Conservation (phyloP, 495 filamentous ascomycete species). For the Aspergillus mulundensis region DNA sequence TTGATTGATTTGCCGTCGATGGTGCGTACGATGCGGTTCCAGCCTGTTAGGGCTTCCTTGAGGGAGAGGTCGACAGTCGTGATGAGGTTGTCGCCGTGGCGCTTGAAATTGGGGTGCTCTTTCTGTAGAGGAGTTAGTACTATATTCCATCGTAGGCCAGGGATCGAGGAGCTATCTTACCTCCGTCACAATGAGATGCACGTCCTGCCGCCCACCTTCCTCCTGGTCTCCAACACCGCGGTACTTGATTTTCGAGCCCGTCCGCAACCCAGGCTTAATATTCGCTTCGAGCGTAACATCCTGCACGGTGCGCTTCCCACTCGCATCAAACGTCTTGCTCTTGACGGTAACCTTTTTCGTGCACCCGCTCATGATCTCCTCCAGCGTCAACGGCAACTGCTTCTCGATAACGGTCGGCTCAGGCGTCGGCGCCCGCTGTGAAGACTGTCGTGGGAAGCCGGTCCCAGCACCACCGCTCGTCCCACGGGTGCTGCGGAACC, state of each 20-base stretch:
- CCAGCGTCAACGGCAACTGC: constrained; percentile 72
- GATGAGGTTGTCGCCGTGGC: constrained; percentile 81
- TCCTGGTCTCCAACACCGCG: constrained; percentile 94
- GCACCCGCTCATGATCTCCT: constrained; percentile 79
- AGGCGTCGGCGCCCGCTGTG: constrained; percentile 56
- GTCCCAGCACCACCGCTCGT: constrained; percentile 34
- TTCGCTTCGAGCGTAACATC: constrained; percentile 89
- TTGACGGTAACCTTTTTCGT: constrained; percentile 98
- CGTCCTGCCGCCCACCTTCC: constrained; percentile 93
- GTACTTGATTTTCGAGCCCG: constrained; percentile 96
- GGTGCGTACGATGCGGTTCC: constrained; percentile 84
- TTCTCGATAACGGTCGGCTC: constrained; percentile 90
- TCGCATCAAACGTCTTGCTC: constrained; percentile 85
- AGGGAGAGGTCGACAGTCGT: constrained; percentile 73
- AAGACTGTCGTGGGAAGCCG: constrained; percentile 40
- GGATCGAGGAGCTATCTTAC: constrained; percentile 46
- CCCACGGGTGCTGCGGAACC: constrained; percentile 28
- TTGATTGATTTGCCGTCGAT: constrained; percentile 81
- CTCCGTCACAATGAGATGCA: constrained; percentile 92
- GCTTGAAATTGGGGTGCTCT: constrained; percentile 74
- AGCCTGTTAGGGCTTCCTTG: constrained; percentile 97
- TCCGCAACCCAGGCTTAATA: constrained; percentile 91
- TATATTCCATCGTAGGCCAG: neutral
- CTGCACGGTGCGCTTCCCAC: constrained; percentile 75
- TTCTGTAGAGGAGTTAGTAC: constrained; percentile 55